Conservation (phyloP, 2,329 filamentous ascomycete species). For the Aspergillus sp. region DNA sequence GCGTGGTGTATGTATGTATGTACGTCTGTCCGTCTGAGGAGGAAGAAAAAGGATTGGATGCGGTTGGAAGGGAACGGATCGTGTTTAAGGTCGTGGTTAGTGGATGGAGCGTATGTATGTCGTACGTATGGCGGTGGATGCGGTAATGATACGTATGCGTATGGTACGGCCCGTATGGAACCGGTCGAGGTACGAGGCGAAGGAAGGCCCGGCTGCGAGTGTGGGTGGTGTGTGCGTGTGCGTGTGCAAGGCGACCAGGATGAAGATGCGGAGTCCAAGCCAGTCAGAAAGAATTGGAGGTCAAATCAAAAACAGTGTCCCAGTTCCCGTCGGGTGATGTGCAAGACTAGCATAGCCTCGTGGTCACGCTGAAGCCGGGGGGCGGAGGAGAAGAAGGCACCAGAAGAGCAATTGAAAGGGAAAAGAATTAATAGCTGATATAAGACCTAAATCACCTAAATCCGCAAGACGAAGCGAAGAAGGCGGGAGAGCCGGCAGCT, state of each 20-base stretch:
- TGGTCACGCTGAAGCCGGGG: slow-evolving; percentile 23
- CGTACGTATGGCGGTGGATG: background rate
- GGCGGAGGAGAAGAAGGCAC: slow-evolving; percentile 3
- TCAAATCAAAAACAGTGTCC: slow-evolving; percentile 24
- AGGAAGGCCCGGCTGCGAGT: background rate
- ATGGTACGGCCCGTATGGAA: slow-evolving; percentile 7
- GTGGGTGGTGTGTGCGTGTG: slow-evolving; percentile 8
- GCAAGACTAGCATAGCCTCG: slow-evolving; percentile 34
- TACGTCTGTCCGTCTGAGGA: slow-evolving; percentile 2
- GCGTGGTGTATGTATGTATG: slow-evolving; percentile 10
- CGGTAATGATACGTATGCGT: background rate
- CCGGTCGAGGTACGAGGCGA: slow-evolving; percentile 2
- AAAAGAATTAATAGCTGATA: slow-evolving; percentile 11
- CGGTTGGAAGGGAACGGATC: background rate
- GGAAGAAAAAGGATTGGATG: background rate
- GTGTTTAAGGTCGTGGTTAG: background rate
- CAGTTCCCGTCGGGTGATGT: slow-evolving; percentile 31
- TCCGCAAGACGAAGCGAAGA: slow-evolving; percentile 14
- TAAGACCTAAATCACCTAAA: slow-evolving; percentile 16
- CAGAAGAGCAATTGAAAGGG: slow-evolving; percentile 5
- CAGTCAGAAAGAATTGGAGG: slow-evolving; percentile 16
- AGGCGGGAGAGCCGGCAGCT: slow-evolving; percentile 14
- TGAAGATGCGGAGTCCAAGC: slow-evolving; percentile 25
- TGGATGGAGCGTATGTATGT: background rate
- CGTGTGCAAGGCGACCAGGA: slow-evolving; percentile 21